Evolutionary conservation across 2,329 filamentous ascomycete genomes (phyloP).

Genomic region (Fusarium sp.): DNA sequence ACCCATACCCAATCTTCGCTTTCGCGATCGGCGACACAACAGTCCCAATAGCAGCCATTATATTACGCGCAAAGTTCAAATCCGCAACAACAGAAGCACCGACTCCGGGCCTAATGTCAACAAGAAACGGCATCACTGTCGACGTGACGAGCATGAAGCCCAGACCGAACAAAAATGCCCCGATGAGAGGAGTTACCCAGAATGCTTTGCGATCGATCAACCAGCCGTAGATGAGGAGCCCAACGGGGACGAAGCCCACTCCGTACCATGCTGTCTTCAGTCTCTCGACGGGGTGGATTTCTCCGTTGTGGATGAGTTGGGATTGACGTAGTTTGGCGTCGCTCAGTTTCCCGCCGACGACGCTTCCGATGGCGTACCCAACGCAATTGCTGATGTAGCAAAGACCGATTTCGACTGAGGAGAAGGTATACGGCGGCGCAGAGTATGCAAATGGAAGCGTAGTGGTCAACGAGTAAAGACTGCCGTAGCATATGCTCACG

Average conservation of each 20-base stretch:
- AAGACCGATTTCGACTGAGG: neutral
- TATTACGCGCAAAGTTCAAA: neutral
- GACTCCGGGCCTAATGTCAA: neutral
- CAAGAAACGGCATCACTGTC: slow-evolving; percentile 3
- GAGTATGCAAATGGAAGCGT: slow-evolving; percentile 3
- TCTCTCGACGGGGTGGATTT: neutral
- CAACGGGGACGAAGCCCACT: neutral
- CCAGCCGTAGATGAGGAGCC: neutral
- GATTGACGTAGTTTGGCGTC: neutral
- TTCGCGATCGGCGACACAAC: neutral
- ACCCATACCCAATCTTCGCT: neutral
- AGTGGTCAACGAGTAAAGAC: neutral
- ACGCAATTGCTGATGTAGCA: slow-evolving; percentile 8
- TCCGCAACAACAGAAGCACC: slow-evolving; percentile 5
- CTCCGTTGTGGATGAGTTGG: neutral
- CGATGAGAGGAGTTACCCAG: slow-evolving; percentile 1
- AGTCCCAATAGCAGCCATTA: neutral
- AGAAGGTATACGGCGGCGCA: neutral
- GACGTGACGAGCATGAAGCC: slow-evolving; percentile 1
- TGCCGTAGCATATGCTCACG: slow-evolving; percentile 6
- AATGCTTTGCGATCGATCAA: neutral
- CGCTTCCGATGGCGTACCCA: slow-evolving; percentile 1
- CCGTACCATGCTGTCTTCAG: slow-evolving; percentile 8
- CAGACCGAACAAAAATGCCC: neutral
- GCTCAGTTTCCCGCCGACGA: neutral